Conservation (phyloP, 2,329 filamentous ascomycete species). For the Microdochium bolleyi region DNA sequence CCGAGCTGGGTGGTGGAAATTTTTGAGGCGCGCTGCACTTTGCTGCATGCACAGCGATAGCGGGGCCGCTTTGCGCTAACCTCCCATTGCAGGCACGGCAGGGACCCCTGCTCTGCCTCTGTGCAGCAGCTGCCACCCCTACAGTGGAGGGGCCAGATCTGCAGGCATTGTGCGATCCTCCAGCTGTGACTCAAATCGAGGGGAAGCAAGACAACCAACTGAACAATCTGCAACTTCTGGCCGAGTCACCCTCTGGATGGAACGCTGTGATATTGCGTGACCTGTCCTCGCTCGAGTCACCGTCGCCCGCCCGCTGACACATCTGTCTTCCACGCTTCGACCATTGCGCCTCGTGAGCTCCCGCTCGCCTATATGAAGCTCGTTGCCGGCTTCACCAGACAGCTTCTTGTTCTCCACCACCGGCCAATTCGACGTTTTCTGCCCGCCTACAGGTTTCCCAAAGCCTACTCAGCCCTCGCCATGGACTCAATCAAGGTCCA, state of each 20-base stretch:
- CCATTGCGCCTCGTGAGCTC: not conserved
- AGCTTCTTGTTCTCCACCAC: not conserved
- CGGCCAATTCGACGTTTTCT: not conserved
- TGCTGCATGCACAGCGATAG: not conserved
- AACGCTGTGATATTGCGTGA: not conserved
- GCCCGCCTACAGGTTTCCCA: not conserved
- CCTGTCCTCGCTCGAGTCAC: not conserved
- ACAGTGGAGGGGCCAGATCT: not conserved
- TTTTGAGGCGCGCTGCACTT: not conserved
- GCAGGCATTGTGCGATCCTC: not conserved
- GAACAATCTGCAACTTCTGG: not conserved
- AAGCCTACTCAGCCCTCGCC: constrained; percentile 14
- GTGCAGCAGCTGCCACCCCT: not conserved
- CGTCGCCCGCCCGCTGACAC: not conserved
- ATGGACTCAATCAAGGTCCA: constrained; percentile 62
- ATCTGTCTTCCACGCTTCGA: not conserved
- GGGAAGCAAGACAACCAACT: not conserved
- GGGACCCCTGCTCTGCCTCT: not conserved
- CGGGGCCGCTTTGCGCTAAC: not conserved
- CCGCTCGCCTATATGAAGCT: not conserved
- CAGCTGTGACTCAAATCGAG: not conserved
- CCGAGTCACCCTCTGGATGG: not conserved
- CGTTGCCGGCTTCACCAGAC: not conserved
- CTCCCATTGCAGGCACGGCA: not conserved
- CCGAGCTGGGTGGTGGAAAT: not conserved